These are phyloP conservation scores for Penicillium sp. DNA, from an alignment of 2,329 filamentous ascomycete species.

Conservation along the genomic window DNA sequence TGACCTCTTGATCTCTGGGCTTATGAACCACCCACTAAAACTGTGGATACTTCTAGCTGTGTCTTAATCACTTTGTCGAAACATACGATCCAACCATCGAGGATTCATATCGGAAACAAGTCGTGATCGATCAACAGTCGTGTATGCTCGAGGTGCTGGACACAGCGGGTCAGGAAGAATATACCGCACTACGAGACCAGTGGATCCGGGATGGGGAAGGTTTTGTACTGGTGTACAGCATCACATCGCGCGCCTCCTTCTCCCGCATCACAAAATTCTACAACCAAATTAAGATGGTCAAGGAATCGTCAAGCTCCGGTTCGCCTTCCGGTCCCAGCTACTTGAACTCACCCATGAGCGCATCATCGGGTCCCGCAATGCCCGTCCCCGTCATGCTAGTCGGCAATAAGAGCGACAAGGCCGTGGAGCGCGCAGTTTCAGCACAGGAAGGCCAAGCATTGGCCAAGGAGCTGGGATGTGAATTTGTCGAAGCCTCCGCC, in stretches of 20 bases:
- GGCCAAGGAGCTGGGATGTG: constrained; percentile 87
- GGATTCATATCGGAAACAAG: constrained; percentile 67
- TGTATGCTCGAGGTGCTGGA: constrained; percentile 98
- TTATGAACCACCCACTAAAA: neutral
- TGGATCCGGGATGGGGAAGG: constrained; percentile 98
- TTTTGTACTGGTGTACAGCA: constrained; percentile 97
- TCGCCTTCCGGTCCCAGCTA: constrained; percentile 53
- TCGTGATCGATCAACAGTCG: constrained; percentile 86
- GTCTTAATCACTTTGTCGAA: constrained; percentile 97
- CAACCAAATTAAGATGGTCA: constrained; percentile 94
- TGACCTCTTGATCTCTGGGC: neutral
- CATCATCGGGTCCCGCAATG: constrained; percentile 50
- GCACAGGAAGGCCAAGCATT: constrained; percentile 93
- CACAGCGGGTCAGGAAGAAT: constrained; percentile 97
- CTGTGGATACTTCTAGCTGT: constrained; percentile 59
- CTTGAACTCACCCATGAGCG: constrained; percentile 49
- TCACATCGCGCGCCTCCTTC: constrained; percentile 94
- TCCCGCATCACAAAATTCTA: constrained; percentile 93
- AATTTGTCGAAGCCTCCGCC: constrained; percentile 94
- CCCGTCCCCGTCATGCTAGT: constrained; percentile 96
- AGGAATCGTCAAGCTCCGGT: constrained; percentile 69
- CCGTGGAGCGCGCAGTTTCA: constrained; percentile 92
- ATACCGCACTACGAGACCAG: constrained; percentile 92
- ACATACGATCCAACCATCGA: constrained; percentile 72
- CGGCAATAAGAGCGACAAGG: constrained; percentile 96